A percentile compares a stretch with the other conserved stretches of the same genome.
phyloP scores from a whole-genome alignment of 108 stramenopile genomes.

The Nitzschia inconspicua region DNA sequence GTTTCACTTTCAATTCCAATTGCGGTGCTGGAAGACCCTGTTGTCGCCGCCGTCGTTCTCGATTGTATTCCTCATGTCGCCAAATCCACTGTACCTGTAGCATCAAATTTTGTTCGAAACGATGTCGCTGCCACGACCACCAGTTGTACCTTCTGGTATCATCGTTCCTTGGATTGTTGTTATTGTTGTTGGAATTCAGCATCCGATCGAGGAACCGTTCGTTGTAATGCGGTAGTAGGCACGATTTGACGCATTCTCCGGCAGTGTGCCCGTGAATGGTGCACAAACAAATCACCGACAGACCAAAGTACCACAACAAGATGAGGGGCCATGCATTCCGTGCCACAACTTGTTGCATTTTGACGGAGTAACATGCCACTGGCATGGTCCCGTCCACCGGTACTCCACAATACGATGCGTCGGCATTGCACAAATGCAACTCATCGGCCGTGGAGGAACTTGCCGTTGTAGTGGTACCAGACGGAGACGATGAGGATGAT shows the following conservation, averaged over 20 bases:
- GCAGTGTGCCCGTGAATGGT: conserved; percentile 27
- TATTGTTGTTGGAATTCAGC: background rate
- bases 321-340: conserved; percentile 35
- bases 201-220: conserved; percentile 7
- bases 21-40: conserved; percentile 16
- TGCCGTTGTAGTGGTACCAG: too few relatives aligned
- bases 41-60: background rate
- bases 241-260: conserved; percentile 8
- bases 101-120: conserved; percentile 20
- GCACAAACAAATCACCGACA: conserved; percentile 20
- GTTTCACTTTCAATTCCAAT: conserved; percentile 17
- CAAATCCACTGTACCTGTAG: conserved; percentile 19
- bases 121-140: conserved; percentile 9
- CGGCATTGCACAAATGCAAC: conserved; percentile 16
- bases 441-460: too few relatives aligned
- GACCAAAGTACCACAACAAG: conserved; percentile 31
- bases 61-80: conserved; percentile 13
- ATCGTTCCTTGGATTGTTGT: background rate
- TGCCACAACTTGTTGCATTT: conserved; percentile 16
- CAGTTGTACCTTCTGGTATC: background rate
- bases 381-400: background rate
- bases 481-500: too few relatives aligned
- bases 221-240: background rate
- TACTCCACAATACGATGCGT: conserved; percentile 21
- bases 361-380: conserved; percentile 10